A percentile compares a stretch with the other conserved stretches of the same genome.
These are phyloP conservation scores for Cyclospora cayetanensis DNA, from an alignment of 169 alveolate genomes.

Conservation along the genomic window DNA sequence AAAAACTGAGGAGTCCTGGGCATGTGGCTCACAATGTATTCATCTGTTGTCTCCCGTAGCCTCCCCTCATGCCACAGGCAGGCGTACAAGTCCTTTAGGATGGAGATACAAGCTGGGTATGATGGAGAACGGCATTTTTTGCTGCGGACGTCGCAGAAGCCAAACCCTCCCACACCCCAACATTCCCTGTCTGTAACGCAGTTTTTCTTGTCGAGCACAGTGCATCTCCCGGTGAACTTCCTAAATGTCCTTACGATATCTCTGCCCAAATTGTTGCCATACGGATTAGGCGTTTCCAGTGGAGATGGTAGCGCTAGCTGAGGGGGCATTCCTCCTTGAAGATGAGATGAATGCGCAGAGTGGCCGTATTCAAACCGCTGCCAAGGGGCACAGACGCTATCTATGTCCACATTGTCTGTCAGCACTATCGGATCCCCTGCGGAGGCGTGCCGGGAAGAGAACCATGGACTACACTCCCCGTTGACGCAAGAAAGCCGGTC, in stretches of 20 bases:
- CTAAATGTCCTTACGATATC: background rate
- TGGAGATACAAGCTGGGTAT: slow-evolving; percentile 10
- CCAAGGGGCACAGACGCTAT: slow-evolving; percentile 43
- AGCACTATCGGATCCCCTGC: slow-evolving; percentile 18
- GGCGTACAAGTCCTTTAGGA: background rate
- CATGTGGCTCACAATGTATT: background rate
- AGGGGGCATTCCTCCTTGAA: background rate
- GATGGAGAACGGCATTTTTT: background rate
- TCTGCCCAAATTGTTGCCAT: background rate
- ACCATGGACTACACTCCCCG: slow-evolving; percentile 37
- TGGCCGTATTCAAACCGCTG: slow-evolving; percentile 19
- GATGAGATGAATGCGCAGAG: background rate
- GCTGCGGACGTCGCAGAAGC: slow-evolving; percentile 28
- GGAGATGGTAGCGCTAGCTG: background rate
- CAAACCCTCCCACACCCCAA: slow-evolving; percentile 29
- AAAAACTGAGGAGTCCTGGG: slow-evolving; percentile 3
- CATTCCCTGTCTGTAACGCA: slow-evolving; percentile 34
- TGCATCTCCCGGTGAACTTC: slow-evolving; percentile 12
- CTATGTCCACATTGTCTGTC: slow-evolving; percentile 26
- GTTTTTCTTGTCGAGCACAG: background rate
- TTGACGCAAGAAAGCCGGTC: slow-evolving; percentile 2
- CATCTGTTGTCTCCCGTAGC: background rate
- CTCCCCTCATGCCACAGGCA: slow-evolving; percentile 35
- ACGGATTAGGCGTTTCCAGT: background rate
- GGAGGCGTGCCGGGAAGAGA: slow-evolving; percentile 2